These are phyloP conservation scores for Rhodotorula glutinis DNA, from an alignment of 1,284 basidiomycete species.

Conservation along the genomic window DNA sequence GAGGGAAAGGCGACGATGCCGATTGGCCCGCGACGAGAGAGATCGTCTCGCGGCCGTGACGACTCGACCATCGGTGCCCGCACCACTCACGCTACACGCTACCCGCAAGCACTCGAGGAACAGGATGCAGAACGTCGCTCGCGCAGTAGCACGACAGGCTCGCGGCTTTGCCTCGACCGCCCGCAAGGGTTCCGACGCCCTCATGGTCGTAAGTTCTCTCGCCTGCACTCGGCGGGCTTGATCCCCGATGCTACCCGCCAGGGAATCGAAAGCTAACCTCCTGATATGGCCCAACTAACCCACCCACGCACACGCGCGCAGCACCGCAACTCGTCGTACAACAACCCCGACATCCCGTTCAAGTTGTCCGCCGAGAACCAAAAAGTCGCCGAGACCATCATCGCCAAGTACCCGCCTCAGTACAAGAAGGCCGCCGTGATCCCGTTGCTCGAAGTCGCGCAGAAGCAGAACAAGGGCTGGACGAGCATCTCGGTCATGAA, in stretches of 20 bases:
- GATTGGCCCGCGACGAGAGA: neutral
- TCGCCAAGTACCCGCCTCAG: constrained; percentile 88
- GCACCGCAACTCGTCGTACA: constrained; percentile 41
- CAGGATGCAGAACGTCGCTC: constrained; percentile 8
- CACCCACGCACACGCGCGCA: constrained; percentile 13
- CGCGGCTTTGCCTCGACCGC: constrained; percentile 18
- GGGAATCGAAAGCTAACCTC: no score
- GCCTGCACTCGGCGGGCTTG: no score
- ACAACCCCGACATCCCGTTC: constrained; percentile 68
- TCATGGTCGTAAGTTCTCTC: constrained; percentile 24
- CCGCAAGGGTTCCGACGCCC: constrained; percentile 16
- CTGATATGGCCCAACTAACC: no score
- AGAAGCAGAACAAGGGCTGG: constrained; percentile 98
- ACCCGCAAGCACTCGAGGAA: neutral
- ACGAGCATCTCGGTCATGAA: constrained; percentile 99
- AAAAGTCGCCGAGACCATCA: constrained; percentile 82
- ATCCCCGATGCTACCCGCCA: no score
- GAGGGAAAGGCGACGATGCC: neutral
- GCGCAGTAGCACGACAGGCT: constrained; percentile 13
- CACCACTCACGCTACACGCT: no score
- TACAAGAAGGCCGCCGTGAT: constrained; percentile 68
- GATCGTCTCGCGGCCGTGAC: no score
- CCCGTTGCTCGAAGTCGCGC: constrained; percentile 91
- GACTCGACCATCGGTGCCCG: no score
- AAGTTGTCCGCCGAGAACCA: constrained; percentile 76